A percentile compares a stretch with the other conserved stretches of the same genome.
Conservation (phyloP, 2,329 filamentous ascomycete species). For the Epichloe bromicola region DNA sequence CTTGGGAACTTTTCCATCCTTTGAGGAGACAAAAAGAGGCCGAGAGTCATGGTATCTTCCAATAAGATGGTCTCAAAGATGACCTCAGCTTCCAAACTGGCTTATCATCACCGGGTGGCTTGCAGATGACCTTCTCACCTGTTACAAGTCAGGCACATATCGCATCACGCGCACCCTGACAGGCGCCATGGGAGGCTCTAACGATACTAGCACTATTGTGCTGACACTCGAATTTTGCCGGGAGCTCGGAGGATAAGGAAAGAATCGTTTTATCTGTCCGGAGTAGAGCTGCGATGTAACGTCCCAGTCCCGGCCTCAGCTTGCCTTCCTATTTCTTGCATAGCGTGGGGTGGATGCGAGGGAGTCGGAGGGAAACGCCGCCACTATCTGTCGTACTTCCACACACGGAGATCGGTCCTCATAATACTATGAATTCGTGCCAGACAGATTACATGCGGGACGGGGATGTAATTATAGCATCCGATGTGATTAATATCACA, state of each 20-base stretch:
- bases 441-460: not conserved
- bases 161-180: not conserved
- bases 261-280: not conserved
- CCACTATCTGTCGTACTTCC: not conserved
- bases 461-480: not conserved
- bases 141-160: not conserved
- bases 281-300: slow-evolving; percentile 1
- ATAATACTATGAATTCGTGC: not conserved
- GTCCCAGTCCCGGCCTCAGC: not conserved
- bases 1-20: too few species aligned
- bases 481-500: not conserved
- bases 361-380: not conserved
- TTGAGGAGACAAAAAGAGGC: not conserved
- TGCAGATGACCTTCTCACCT: not conserved
- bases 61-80: too few species aligned
- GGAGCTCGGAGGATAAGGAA: not conserved
- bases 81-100: not conserved
- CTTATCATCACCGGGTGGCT: not conserved
- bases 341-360: not conserved
- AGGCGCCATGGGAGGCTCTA: slow-evolving; percentile 2
- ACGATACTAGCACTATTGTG: not conserved
- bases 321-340: slow-evolving; percentile 1
- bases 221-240: not conserved
- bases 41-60: not conserved
- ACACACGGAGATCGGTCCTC: not conserved